Base-by-base conservation (phyloP, 1,284 basidiomycete genomes). In the Apiotrichum sp. region DNA sequence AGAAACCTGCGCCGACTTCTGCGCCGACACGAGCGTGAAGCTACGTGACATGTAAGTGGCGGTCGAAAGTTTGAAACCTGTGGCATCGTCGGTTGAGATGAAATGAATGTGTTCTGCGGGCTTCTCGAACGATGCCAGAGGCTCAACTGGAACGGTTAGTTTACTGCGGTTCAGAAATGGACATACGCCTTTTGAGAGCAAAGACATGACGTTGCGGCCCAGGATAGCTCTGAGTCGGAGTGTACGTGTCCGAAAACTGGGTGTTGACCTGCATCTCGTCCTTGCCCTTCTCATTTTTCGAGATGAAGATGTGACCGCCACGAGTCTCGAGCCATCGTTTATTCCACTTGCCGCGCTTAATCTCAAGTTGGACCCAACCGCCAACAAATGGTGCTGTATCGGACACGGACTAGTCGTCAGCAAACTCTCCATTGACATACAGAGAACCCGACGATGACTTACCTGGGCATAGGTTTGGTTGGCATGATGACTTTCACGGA, bases 291-390 rank as follows among this genome's bases (percentile, higher is more conserved):
- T 93, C 88, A 32, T 88, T 86, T 77, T 93, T 95, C 33, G 87
- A 86, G 36, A 93, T 69, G 81, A 85, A 93, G 48, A 95, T 72
- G 55, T 84, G 83, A 60, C 92, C 89, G 66, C 92, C 89, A 43
- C 86, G 82, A 33, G 93, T 81, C 67, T 87, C 84, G 66, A 95
- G 79, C 83, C 85, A 93, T 33, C 89, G 83, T 74, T 93, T 95
- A 57, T 80, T 85, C 92, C 92, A 96, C 74, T 93, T 93, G 41
- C 90, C 90, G 57, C 86, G 84, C 76, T 91, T 93, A 52, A 80
- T 80, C 77, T 93, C 88, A 80, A 85, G 86, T 72, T 93, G 87
- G 14, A 93, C 83, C 71, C 85, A 91, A 5, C 85, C 85, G 44
- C 83, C 81, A 67, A 82, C 79, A 29, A 78, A 81, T 5, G 89